Evolutionary conservation across 1,139 yeast genomes (phyloP), one percentile per base, ranked within the genome.

Genomic region (Saccharomyces hybrid): DNA sequence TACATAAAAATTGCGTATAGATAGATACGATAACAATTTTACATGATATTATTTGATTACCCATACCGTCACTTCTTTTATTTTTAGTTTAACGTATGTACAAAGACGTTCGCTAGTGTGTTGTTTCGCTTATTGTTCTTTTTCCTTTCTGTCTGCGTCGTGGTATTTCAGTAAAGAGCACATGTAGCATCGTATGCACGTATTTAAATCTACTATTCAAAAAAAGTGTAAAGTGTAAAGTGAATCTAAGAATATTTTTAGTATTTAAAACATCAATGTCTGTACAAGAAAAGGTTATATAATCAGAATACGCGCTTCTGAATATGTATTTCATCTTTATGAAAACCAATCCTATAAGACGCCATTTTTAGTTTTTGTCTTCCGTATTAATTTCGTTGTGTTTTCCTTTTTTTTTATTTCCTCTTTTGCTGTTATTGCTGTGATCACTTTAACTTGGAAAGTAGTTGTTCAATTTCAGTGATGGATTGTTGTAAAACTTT

Each of bases 401-500:
- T 32, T 32, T 32, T 13, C 14, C 14, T 32, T 1, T 32, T 32
- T 32, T 5, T 32, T n/a, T 32, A 13, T 8, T 32, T 32, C 38
- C n/a, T 20, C 23, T 20, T 20, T 32, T n/a, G n/a, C 38, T 13
- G 38, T 13, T 13, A 32, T 32, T 32, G 38, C 14, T 32, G 3
- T 32, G 9, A 51, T 56, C 59, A 65, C 51, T 65, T 66, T 58
- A 67, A 60, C 51, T 61, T 61, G 50, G 76, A 70, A 67, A 91
- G 89, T 73, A 90, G 78, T 74, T 82, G 85, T 82, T 93, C 99
- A 69, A 91, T 81, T 69, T 93, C 98, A 69, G 87, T 79, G 67
- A 93, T 85, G 64, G 97, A 83, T 80, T 93, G 97, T 70, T 84
- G 81, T 74, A 93, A 85, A 58, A 89, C 86, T 75, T 78, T 86